Evolutionary conservation across 805 yeast species (phyloP).

Genomic region (Metschnikowia drakensbergensis): DNA sequence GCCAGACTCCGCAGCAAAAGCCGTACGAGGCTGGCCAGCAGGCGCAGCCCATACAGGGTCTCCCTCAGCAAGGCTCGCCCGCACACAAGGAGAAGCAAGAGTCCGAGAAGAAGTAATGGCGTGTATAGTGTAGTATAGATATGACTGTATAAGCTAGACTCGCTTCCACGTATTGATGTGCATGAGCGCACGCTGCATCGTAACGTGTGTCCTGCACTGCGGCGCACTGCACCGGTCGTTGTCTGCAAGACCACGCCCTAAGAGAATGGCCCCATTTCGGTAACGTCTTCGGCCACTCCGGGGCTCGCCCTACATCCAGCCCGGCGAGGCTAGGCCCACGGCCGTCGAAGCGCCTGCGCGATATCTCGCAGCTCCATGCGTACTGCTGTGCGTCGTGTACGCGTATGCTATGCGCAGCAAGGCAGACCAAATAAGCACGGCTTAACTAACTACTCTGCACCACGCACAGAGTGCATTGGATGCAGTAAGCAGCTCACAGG

Average conservation of each 20-base stretch:
- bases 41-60: constrained; percentile 12
- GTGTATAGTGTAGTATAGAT: constrained; percentile 14
- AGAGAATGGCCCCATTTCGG: not conserved
- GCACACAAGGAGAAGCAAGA: constrained; percentile 16
- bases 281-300: too few relatives aligned
- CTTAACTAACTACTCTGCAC: not conserved
- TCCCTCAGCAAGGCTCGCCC: constrained; percentile 14
- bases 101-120: constrained; percentile 14
- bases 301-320: too few relatives aligned
- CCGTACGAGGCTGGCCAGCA: constrained; percentile 14
- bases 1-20: constrained; percentile 13
- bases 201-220: not conserved
- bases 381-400: not conserved
- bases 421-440: not conserved
- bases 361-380: not conserved
- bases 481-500: not conserved
- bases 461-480: constrained; percentile 5
- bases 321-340: too few relatives aligned
- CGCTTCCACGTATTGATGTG: not conserved
- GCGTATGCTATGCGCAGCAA: constrained; percentile 2
- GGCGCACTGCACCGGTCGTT: not conserved
- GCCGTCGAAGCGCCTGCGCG: not conserved
- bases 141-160: constrained; percentile 1
- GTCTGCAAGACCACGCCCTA: not conserved
- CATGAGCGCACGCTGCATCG: constrained; percentile 2